Base-by-base conservation (phyloP, 495 filamentous ascomycete genomes). In the Mytilinidion resinicola region DNA sequence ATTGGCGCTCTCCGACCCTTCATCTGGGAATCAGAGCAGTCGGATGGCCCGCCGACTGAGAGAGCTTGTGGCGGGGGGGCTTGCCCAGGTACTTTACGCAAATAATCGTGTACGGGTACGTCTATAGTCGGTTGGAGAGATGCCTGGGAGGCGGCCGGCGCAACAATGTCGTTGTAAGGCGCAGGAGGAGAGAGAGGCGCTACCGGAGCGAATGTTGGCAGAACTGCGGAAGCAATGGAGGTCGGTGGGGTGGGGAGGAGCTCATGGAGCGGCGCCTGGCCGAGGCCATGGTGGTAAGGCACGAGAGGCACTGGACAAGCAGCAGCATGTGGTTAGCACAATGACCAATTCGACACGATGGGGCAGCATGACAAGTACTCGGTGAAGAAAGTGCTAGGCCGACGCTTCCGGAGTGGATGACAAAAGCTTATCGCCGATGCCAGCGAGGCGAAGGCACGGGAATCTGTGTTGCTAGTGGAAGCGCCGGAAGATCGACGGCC, bases 191-290 rank as follows among this genome's bases (percentile, higher is more conserved):
- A 14, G 20, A 55, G 30, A 47, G 35, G 53, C 48, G 35, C 41
- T 49, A 54, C 53, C 39, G 57, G 53, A 57, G 63, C 44, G 38
- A 60, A 65, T 39, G 34, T 53, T 34, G 60, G 59, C 33, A 59
- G 35, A n/a, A 54, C 20, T 8, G 21, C 59, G 37, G 51, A 55
- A 36, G 59, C 7, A 37, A 52, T 33, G 17, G 55, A 49, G 11
- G 52, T 48, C 21, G 56, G 44, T 20, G 43, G 15, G 11, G 53
- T 38, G 48, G 55, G 56, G 11, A 60, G 51, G 30, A 54, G 49
- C 14, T 25, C 47, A 11, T 50, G 42, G 63, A 62, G 63, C 33
- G 63, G 63, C 56, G 57, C 59, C 59, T 66, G 63, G 55, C 63
- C 63, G 35, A 55, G 56, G 53, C 60, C 63, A 60, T 66, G 10